These are phyloP conservation scores for Gryganskiella cystojenkinii DNA, from an alignment of 192 early-diverging fungal genomes.

Conservation along the genomic window DNA sequence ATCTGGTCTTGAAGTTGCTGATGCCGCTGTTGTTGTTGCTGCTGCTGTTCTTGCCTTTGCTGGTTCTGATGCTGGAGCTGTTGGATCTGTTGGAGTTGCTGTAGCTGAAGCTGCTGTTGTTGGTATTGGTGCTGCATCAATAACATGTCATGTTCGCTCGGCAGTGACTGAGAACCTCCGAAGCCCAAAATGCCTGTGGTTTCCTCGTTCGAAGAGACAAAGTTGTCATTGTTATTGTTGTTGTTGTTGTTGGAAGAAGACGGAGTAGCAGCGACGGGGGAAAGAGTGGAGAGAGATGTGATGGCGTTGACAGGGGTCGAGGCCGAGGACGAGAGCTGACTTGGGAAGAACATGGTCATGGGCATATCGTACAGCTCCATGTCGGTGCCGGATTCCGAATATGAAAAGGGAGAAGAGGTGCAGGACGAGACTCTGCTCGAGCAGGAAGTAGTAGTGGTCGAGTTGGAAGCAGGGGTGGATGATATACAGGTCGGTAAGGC, in stretches of 20 bases:
- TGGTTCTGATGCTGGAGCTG: slow-evolving; percentile 3
- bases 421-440: slow-evolving; percentile 10
- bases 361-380: slow-evolving; percentile 42
- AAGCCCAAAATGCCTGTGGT: no score
- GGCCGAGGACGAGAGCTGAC: slow-evolving; percentile 7
- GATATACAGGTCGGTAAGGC: background rate
- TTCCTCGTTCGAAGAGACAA: no score
- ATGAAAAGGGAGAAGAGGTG: slow-evolving; percentile 28
- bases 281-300: background rate
- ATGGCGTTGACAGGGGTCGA: slow-evolving; percentile 3
- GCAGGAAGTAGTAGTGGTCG: background rate
- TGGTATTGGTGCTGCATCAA: no score
- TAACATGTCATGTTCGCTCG: no score
- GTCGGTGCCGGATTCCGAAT: slow-evolving; percentile 17
- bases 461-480: background rate
- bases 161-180: no score
- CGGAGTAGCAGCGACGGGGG: background rate
- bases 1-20: slow-evolving; percentile 33
- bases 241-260: no score
- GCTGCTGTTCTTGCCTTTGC: slow-evolving; percentile 10
- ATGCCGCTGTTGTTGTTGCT: slow-evolving; percentile 22
- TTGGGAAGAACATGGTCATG: slow-evolving; percentile 45
- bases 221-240: no score
- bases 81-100: slow-evolving; percentile 3
- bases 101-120: background rate